Evolutionary conservation across 805 yeast species (phyloP), one percentile per base, ranked within the genome.

Genomic region (Tetrapisispora nanseiensis): DNA sequence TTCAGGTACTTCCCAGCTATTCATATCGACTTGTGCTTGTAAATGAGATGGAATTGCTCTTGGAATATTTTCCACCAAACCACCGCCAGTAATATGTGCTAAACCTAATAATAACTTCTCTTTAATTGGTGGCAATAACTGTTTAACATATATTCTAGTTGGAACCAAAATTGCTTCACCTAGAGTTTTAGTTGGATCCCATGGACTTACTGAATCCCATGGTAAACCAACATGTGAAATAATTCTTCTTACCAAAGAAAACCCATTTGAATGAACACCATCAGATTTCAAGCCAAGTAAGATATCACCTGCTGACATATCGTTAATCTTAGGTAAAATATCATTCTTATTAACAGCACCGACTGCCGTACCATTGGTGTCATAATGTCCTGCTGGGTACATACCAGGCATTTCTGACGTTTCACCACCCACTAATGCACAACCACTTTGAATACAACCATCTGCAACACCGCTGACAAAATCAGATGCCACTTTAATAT

Each of bases 331-430:
- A 39, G 99, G 99, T 51, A 92, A 70, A 38, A 92, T 76, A 46
- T 75, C 72, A 43, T 68, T 65, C 56, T 82, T 86, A 51, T 75
- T 68, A 5, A 92, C 97, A 12, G 98, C 98, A 57, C 99, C 99
- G 34, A 92, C 89, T 41, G 97, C 94, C 29, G 98, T 94, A 65
- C 99, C 99, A 59, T 90, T 92, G 46, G 96, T 89, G 65, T 92
- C 99, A 61, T 92, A 92, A 66, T 92, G 97, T 27, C 94, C 95
- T 43, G 80, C 86, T 46, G 81, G 84, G 58, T 92, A 92, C 84
- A 92, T 86, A 51, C 98, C 98, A 22, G 99, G 99, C 99, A 92
- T 92, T 71, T 92, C 99, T 42, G 95, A 83, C 30, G 99, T 92
- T 67, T 92, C 99, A 51, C 99, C 99, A 43, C 99, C 99, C 41